Evolutionary conservation across 768 basidiomycete genomes (phyloP), one percentile per base, ranked within the genome.

Genomic region (Pleurotus giganteus): DNA sequence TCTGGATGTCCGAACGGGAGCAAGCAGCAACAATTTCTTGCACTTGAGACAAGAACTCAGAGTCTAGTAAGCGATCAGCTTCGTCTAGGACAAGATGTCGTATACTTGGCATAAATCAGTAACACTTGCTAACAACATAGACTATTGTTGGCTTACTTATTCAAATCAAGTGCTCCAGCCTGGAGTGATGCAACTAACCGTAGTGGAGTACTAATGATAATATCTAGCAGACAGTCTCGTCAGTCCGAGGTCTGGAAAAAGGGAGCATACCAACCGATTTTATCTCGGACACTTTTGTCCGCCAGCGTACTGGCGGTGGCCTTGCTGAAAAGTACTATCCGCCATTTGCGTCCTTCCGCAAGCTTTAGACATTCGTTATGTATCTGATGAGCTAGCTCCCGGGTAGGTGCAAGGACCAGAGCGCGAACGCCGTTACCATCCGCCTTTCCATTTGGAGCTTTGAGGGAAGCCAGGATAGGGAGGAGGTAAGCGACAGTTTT

Each of bases 331-430:
- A 94, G 71, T 4, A 93, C 74, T 28, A 88, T 78, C 53, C 86
- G 79, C 94, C 92, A 94, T 65, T 88, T 92, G 45, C 88, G 77
- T 6, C 90, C 91, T 61, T 85, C 80, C 12, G 85, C 89, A 13
- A 93, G 74, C 66, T 90, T 94, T 47, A 89, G 68, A 60, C 88
- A 90, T 66, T 98, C 97, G 57, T 94, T 93, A 58, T 91, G 78
- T 52, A 98, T 98, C 64, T 99, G 97, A 63, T 93, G 86, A 0
- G 94, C 94, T n/a, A 99, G 70, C 73, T 99, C 97, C 47, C 93
- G 84, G 1, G 97, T 98, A 2, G 97, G 97, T 1, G 91, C 90
- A 45, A 99, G 71, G 34, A 99, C 74, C 19, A 99, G 56, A 2
- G 90, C 91, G 54, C 91, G 80, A 15, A 85, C 84, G 53, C 90